Evolutionary conservation across 2,329 filamentous ascomycete species (phyloP).

Genomic region (Cadophora gregata): DNA sequence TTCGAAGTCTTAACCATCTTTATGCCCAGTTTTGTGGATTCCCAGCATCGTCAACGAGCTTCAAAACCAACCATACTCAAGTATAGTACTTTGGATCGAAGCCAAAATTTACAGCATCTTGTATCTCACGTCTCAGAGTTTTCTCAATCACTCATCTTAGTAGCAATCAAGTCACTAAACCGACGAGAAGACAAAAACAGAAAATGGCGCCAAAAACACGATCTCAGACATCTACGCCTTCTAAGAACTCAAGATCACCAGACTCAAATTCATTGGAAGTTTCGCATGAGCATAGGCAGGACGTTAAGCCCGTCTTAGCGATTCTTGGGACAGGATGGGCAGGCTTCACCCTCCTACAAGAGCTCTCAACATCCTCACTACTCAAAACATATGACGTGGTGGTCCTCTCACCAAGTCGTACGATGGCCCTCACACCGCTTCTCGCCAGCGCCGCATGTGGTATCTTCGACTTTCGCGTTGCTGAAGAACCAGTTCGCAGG

Average conservation of each 20-base stretch:
- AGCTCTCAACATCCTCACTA: constrained; percentile 41
- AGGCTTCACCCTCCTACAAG: constrained; percentile 48
- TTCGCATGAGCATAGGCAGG: background rate
- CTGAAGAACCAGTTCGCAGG: constrained; percentile 51
- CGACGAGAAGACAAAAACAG: background rate
- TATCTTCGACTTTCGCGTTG: constrained; percentile 52
- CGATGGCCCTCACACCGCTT: constrained; percentile 52
- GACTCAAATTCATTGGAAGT: background rate
- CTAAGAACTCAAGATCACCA: background rate
- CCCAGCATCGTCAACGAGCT: too few relatives aligned
- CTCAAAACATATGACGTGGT: constrained; percentile 46
- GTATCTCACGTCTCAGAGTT: background rate
- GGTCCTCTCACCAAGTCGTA: constrained; percentile 50
- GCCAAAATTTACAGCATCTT: background rate
- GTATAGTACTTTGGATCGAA: background rate
- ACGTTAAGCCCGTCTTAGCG: constrained; percentile 24
- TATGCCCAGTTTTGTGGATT: background rate
- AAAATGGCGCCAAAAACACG: constrained; percentile 19
- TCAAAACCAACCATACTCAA: background rate
- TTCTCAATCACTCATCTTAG: background rate
- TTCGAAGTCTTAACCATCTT: background rate
- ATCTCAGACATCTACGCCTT: constrained; percentile 14
- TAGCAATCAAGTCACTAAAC: too few relatives aligned
- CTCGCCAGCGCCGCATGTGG: constrained; percentile 52
- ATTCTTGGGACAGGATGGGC: constrained; percentile 51